phyloP scores from a whole-genome alignment of 129 eudicot genomes.

The Flaveria robusta region DNA sequence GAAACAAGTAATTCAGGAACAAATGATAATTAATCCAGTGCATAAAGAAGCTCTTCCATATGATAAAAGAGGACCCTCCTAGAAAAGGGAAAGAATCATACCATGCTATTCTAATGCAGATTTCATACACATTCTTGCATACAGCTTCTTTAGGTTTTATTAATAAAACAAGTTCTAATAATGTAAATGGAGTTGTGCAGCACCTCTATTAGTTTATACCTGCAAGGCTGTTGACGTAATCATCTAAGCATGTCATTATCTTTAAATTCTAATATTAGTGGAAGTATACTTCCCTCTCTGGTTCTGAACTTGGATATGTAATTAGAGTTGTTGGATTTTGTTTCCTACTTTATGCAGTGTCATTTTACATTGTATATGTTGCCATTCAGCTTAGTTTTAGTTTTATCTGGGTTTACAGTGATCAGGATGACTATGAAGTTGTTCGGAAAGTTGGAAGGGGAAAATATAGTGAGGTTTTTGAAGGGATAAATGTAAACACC shows the following conservation, averaged over 20 bases:
- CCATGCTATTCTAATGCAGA: neutral
- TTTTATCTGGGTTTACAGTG: conserved; percentile 50
- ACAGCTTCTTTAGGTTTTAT: neutral
- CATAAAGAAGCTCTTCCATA: neutral
- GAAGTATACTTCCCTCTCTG: conserved; percentile 5
- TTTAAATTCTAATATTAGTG: neutral
- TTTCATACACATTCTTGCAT: neutral
- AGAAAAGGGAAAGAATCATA: neutral
- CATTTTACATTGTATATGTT: conserved; percentile 9
- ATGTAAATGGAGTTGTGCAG: conserved; percentile 7
- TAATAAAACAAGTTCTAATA: neutral
- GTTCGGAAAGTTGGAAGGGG: conserved; percentile 99
- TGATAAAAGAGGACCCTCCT: neutral
- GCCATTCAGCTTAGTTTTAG: conserved; percentile 16
- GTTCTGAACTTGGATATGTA: conserved; percentile 18
- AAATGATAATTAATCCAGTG: neutral
- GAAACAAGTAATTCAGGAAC: neutral
- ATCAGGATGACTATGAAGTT: conserved; percentile 98
- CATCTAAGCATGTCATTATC: neutral
- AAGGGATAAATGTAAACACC: conserved; percentile 84
- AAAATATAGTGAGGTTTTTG: conserved; percentile 97
- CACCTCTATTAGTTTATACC: neutral
- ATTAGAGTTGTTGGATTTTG: conserved; percentile 1
- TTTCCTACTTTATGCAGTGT: conserved; percentile 1
- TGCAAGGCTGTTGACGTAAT: conserved; percentile 7